A percentile compares a stretch with the other conserved stretches of the same genome.
These are phyloP conservation scores for Exserohilum turcica DNA, from an alignment of 2,329 filamentous ascomycete species.

Conservation along the genomic window DNA sequence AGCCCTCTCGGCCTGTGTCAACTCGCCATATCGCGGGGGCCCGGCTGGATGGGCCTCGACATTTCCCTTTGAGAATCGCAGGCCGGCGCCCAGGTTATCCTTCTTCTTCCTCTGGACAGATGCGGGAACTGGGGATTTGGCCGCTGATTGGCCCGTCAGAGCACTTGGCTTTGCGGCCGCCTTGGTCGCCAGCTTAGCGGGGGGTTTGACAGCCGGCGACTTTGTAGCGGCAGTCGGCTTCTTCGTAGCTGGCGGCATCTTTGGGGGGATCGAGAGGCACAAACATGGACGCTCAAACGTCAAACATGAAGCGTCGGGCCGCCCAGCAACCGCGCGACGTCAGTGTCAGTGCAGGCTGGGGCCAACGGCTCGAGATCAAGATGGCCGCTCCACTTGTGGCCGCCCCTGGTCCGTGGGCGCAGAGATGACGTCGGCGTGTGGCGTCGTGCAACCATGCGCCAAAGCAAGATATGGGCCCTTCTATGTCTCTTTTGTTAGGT, in stretches of 20 bases:
- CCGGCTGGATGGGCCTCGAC: constrained; percentile 52
- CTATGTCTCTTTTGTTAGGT: constrained; percentile 16
- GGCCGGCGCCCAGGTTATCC: constrained; percentile 50
- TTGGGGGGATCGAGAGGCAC: constrained; percentile 4
- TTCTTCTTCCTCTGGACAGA: constrained; percentile 42
- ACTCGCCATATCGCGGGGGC: constrained; percentile 52
- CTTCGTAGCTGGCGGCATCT: constrained; percentile 34
- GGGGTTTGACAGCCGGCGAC: constrained; percentile 5
- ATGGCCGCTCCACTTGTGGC: constrained; percentile 31
- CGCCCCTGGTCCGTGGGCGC: constrained; percentile 27
- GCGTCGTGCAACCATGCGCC: constrained; percentile 30
- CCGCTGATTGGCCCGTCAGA: constrained; percentile 19
- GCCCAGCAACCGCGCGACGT: constrained; percentile 20
- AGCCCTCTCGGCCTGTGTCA: constrained; percentile 56
- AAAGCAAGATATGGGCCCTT: constrained; percentile 29
- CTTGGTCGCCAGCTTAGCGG: not conserved
- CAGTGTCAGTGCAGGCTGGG: constrained; percentile 10
- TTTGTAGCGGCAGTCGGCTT: constrained; percentile 18
- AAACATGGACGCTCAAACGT: constrained; percentile 12
- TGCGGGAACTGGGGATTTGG: constrained; percentile 17
- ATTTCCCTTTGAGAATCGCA: constrained; percentile 51
- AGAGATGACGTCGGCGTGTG: constrained; percentile 44
- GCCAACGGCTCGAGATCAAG: constrained; percentile 31
- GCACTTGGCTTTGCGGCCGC: constrained; percentile 2
- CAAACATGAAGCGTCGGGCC: constrained; percentile 2